Evolutionary conservation across 768 basidiomycete genomes (phyloP).

Genomic region (Collybia mongolica): DNA sequence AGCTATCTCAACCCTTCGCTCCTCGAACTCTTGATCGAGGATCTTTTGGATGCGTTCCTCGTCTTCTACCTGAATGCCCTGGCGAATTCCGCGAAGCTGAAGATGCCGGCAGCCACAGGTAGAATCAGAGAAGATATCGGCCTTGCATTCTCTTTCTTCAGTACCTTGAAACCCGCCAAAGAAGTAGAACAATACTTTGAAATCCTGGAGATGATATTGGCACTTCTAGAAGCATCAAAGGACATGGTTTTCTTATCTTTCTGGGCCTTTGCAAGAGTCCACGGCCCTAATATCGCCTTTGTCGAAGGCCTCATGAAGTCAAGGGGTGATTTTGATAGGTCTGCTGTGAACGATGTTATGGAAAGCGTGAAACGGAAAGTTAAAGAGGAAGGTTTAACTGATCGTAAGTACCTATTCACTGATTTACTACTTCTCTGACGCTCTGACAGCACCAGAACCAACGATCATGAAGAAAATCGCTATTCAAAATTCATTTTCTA

Average conservation of each 20-base stretch:
- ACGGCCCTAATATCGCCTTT: constrained; percentile 91
- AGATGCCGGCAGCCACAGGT: constrained; percentile 82
- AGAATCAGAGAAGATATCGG: constrained; percentile 82
- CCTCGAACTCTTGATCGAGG: constrained; percentile 89
- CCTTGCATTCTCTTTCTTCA: constrained; percentile 79
- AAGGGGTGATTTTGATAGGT: constrained; percentile 89
- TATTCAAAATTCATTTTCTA: constrained; percentile 71
- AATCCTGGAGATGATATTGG: constrained; percentile 79
- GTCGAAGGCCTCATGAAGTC: constrained; percentile 89
- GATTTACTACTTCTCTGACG: neutral
- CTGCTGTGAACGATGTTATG: constrained; percentile 86
- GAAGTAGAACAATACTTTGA: constrained; percentile 85
- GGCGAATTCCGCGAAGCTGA: constrained; percentile 79
- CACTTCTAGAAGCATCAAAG: constrained; percentile 82
- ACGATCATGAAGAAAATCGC: constrained; percentile 92
- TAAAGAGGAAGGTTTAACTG: constrained; percentile 80
- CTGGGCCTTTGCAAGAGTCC: constrained; percentile 90
- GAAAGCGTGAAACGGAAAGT: constrained; percentile 91
- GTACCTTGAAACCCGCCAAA: constrained; percentile 67
- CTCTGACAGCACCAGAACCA: constrained; percentile 63
- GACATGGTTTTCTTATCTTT: constrained; percentile 91
- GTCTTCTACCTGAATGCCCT: constrained; percentile 88
- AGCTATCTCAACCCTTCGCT: constrained; percentile 87
- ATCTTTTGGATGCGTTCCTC: constrained; percentile 88
- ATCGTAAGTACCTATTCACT: constrained; percentile 56